Evolutionary conservation across 106 monocot species (phyloP), one percentile per base, ranked within the genome.

Genomic region (Alisma plantagoaquatica): DNA sequence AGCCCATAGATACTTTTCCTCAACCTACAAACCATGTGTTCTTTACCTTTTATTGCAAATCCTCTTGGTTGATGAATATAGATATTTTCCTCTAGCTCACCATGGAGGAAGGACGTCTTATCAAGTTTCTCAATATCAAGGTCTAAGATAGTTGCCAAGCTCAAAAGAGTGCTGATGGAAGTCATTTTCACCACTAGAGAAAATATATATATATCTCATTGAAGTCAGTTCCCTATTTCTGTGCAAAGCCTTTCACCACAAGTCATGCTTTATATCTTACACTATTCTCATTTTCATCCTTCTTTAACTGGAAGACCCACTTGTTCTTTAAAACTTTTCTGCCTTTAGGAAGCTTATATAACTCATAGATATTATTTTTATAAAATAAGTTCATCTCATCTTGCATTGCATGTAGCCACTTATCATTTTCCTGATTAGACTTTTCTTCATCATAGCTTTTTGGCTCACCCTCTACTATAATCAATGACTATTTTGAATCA

Each of bases 181-280:
- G 3, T 45, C 46, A 55, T 46, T 25, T 65, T 65, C 11, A 55
- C 55, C 3, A 65, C 23, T 17, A 38, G 55, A 14, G 65, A 46
- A 16, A 56, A 65, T 0, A n/a, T n/a, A n/a, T n/a, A n/a, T n/a
- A n/a, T n/a, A 55, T 65, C 23, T 65, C 55, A 14, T 46, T 23
- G 24, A 54, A 65, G 42, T 56, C 53, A 31, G 55, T 46, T 2
- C 30, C 45, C 30, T 56, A 46, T 29, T 56, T 56, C 25, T 65
- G 31, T 4, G 10, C 23, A 20, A 46, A 65, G 1, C 55, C 54
- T 33, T 65, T 56, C 23, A 65, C 46, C 3, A 55, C 65, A 20
- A 65, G n/a, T 2, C 31, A 0, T 2, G 16, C 65, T 10, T 65
- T 46, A 19, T 45, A 46, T 3, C 29, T 44, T 15, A 38, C 5